Conservation (phyloP, 441 rosid genomes). For the Pelargonium cotyledonis region DNA sequence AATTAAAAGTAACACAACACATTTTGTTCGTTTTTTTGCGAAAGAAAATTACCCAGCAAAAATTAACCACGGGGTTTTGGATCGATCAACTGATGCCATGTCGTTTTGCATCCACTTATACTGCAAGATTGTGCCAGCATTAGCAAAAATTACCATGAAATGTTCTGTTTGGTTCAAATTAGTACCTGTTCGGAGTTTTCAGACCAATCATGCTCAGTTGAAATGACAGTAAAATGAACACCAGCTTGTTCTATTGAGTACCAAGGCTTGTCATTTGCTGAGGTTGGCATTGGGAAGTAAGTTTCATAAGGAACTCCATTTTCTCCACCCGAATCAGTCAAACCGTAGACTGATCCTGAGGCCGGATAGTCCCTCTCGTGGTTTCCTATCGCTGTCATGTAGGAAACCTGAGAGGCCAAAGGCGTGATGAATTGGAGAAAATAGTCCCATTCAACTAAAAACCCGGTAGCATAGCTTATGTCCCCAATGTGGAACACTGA, state of each 20-base stretch:
- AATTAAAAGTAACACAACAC: no score
- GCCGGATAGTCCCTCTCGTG: conserved; percentile 54
- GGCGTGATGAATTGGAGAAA: conserved; percentile 51
- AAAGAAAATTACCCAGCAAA: conserved; percentile 31
- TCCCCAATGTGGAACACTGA: conserved; percentile 73
- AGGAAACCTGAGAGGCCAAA: conserved; percentile 48
- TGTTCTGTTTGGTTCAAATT: not conserved
- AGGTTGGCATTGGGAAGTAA: conserved; percentile 52
- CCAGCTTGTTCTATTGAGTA: conserved; percentile 50
- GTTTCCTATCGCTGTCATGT: conserved; percentile 63
- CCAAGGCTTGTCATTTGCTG: conserved; percentile 60
- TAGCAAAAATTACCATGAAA: not conserved
- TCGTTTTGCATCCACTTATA: conserved; percentile 51
- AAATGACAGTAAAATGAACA: conserved; percentile 49
- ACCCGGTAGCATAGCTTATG: conserved; percentile 74
- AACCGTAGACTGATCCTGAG: conserved; percentile 35
- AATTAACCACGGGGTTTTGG: conserved; percentile 51
- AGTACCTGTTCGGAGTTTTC: conserved; percentile 39
- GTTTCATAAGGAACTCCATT: conserved; percentile 66
- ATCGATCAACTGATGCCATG: conserved; percentile 49
- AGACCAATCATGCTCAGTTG: conserved; percentile 51
- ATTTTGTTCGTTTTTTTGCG: not conserved
- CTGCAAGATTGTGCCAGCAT: conserved; percentile 16
- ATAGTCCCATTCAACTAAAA: conserved; percentile 67
- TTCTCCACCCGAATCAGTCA: conserved; percentile 69